Conservation (phyloP, 2,329 filamentous ascomycete species). For the Zasmidium citrigriseum region DNA sequence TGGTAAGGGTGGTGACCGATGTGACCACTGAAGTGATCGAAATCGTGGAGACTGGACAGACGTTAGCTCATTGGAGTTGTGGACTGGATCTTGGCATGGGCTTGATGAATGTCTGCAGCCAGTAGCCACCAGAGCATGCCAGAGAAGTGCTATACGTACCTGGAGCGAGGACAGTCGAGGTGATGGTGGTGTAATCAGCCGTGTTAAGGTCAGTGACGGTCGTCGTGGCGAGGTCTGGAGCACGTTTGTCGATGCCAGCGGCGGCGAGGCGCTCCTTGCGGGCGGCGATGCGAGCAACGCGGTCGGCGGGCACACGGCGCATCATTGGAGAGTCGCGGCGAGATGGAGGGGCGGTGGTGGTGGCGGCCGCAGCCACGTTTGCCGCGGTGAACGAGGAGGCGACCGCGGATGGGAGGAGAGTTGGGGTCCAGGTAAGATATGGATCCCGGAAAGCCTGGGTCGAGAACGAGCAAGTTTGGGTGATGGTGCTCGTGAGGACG, state of each 20-base stretch:
- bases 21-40: slow-evolving; percentile 12
- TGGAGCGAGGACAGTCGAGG: slow-evolving; percentile 4
- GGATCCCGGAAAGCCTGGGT: slow-evolving; percentile 28
- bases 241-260: slow-evolving; percentile 28
- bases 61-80: too few relatives aligned
- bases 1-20: slow-evolving; percentile 9
- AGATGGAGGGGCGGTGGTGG: background rate
- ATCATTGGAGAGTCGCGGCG: background rate
- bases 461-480: slow-evolving; percentile 35
- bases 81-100: too few relatives aligned
- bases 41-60: slow-evolving; percentile 2
- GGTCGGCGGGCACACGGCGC: slow-evolving; percentile 9
- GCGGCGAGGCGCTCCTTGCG: slow-evolving; percentile 29
- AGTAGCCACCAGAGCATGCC: too few relatives aligned
- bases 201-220: slow-evolving; percentile 36
- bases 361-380: background rate
- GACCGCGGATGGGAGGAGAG: slow-evolving; percentile 32
- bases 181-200: slow-evolving; percentile 27
- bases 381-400: slow-evolving; percentile 10
- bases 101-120: too few relatives aligned
- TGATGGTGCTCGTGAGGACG: slow-evolving; percentile 31
- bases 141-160: too few relatives aligned
- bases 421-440: slow-evolving; percentile 15
- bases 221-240: slow-evolving; percentile 35
- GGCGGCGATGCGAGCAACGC: slow-evolving; percentile 25